These are phyloP conservation scores for Moesziomyces sp. DNA, from an alignment of 1,284 basidiomycete genomes.

Conservation along the genomic window DNA sequence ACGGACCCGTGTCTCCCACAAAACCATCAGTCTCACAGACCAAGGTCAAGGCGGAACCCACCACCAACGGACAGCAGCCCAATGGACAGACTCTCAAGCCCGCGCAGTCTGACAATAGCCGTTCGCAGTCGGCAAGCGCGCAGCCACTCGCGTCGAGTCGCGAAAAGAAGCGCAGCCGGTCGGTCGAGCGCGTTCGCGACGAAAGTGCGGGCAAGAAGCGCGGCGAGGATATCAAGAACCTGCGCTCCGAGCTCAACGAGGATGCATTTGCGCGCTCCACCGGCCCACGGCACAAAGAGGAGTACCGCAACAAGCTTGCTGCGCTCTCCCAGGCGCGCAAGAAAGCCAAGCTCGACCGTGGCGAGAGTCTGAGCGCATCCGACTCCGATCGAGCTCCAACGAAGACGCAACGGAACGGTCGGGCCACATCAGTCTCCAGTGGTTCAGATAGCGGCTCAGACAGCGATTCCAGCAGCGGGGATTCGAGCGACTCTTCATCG, in stretches of 20 bases:
- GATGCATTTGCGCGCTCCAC: slow-evolving; percentile 48
- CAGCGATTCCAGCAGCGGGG: slow-evolving; percentile 5
- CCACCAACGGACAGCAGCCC: too few relatives aligned
- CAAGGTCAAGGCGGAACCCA: slow-evolving; percentile 4
- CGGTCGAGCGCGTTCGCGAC: slow-evolving; percentile 1
- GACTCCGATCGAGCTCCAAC: slow-evolving; percentile 5
- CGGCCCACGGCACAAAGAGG: slow-evolving; percentile 32
- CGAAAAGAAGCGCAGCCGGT: slow-evolving; percentile 2
- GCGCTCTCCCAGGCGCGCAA: slow-evolving; percentile 27
- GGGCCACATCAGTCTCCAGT: slow-evolving; percentile 2
- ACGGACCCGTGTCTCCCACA: background rate
- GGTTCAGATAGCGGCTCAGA: slow-evolving; percentile 5
- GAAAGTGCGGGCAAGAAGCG: slow-evolving; percentile 4
- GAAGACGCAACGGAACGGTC: background rate
- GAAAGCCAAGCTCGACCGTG: slow-evolving; percentile 19
- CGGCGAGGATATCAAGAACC: slow-evolving; percentile 38
- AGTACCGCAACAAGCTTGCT: slow-evolving; percentile 33
- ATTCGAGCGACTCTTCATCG: slow-evolving; percentile 7
- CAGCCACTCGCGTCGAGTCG: background rate
- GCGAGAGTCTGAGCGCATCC: slow-evolving; percentile 13
- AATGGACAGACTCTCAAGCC: too few relatives aligned
- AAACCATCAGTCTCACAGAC: background rate
- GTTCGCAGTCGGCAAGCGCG: background rate
- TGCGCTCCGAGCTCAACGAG: slow-evolving; percentile 47
- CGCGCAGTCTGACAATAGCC: background rate